Conservation (phyloP, 1,284 basidiomycete genomes). For the Rugosomyces carneus region DNA sequence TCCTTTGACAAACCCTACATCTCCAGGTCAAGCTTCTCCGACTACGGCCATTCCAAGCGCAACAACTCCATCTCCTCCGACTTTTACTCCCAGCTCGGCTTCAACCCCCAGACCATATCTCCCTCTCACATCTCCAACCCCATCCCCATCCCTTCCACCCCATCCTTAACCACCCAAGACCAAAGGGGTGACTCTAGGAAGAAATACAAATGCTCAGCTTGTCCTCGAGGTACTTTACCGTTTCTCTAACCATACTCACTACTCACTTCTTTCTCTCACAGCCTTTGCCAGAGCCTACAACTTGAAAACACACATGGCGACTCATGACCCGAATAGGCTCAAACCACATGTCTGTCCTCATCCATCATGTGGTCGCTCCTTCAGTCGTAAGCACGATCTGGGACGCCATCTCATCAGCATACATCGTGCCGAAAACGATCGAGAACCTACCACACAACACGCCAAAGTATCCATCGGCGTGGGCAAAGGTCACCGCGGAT, state of each 20-base stretch:
- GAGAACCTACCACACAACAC: constrained; percentile 32
- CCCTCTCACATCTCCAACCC: constrained; percentile 50
- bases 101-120: constrained; percentile 38
- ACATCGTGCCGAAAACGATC: constrained; percentile 59
- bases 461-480: constrained; percentile 54
- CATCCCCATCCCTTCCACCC: constrained; percentile 39
- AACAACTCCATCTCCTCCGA: constrained; percentile 48
- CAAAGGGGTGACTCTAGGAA: constrained; percentile 57
- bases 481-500: constrained; percentile 50
- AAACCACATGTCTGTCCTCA: constrained; percentile 85
- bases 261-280: constrained; percentile 21
- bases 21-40: constrained; percentile 52
- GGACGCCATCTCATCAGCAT: constrained; percentile 83
- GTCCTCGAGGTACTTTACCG: constrained; percentile 59
- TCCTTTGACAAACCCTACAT: constrained; percentile 36
- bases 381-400: constrained; percentile 86
- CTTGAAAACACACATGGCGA: constrained; percentile 85
- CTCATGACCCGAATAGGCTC: constrained; percentile 80
- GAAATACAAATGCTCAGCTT: constrained; percentile 68
- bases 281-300: constrained; percentile 90
- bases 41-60: constrained; percentile 50
- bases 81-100: constrained; percentile 44
- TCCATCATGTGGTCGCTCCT: constrained; percentile 75
- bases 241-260: constrained; percentile 8
- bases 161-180: constrained; percentile 39